Conservation (phyloP, 2,329 filamentous ascomycete species). For the Clarireedia monteithiana region DNA sequence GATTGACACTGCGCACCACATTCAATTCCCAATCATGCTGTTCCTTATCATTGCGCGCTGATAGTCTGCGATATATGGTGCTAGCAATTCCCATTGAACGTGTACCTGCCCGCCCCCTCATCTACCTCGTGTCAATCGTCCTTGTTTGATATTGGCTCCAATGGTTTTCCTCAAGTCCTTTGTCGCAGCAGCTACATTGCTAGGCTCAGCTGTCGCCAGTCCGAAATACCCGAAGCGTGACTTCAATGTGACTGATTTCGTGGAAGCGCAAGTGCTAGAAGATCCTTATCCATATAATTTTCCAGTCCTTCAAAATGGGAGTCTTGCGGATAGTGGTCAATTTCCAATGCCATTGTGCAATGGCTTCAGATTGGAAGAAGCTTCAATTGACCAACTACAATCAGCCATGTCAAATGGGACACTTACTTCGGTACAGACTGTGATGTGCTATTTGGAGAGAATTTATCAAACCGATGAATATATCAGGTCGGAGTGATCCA, state of each 20-base stretch:
- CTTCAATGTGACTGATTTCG: constrained; percentile 7
- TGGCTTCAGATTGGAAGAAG: constrained; percentile 57
- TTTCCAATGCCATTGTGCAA: constrained; percentile 59
- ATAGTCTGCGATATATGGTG: not conserved
- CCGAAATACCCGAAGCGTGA: not conserved
- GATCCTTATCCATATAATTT: constrained; percentile 32
- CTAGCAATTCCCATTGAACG: not conserved
- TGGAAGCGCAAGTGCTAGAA: constrained; percentile 30
- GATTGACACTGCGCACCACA: not conserved
- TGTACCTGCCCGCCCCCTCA: not conserved
- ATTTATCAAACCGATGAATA: constrained; percentile 56
- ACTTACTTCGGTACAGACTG: constrained; percentile 50
- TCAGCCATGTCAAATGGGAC: constrained; percentile 43
- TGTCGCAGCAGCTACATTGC: not conserved
- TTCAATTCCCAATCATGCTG: not conserved
- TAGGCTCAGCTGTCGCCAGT: not conserved
- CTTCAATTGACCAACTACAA: constrained; percentile 62
- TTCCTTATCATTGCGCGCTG: not conserved
- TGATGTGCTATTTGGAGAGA: constrained; percentile 54
- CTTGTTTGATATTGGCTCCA: not conserved
- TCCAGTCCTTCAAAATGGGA: constrained; percentile 30
- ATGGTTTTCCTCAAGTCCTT: constrained; percentile 6
- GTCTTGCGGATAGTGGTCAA: constrained; percentile 18
- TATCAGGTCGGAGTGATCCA: constrained; percentile 43
- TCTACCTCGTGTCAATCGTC: not conserved